Percentiles rank a stretch among this genome's conserved stretches.
Conservation (phyloP, 2,329 filamentous ascomycete species). For the Lecanicillium sp. region DNA sequence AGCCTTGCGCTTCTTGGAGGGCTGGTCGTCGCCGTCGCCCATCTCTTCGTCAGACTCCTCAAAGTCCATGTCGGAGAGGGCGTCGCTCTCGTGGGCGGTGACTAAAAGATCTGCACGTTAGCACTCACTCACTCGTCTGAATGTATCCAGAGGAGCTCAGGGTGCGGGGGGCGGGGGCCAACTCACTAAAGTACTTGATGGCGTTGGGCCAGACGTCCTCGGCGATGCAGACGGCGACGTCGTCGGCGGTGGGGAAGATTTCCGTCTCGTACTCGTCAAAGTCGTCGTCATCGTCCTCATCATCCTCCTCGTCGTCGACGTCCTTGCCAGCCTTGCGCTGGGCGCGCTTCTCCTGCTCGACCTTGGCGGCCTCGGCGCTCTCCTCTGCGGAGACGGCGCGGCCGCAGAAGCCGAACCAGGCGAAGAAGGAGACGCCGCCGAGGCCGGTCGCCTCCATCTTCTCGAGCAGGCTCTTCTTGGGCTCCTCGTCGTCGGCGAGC, state of each 20-base stretch:
- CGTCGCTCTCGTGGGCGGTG: slow-evolving; percentile 60
- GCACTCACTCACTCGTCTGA: too few species aligned
- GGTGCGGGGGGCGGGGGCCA: not conserved
- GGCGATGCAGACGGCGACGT: slow-evolving; percentile 70
- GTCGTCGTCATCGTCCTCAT: slow-evolving; percentile 56
- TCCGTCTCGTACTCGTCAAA: slow-evolving; percentile 65
- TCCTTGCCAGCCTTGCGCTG: slow-evolving; percentile 45
- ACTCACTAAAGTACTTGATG: slow-evolving; percentile 85
- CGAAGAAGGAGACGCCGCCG: slow-evolving; percentile 73
- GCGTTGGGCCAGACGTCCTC: slow-evolving; percentile 88
- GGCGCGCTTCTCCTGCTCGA: slow-evolving; percentile 52
- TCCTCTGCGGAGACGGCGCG: slow-evolving; percentile 67
- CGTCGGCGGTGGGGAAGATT: slow-evolving; percentile 82
- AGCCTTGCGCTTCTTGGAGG: slow-evolving; percentile 39
- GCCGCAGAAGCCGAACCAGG: slow-evolving; percentile 77
- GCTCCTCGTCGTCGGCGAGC: slow-evolving; percentile 34
- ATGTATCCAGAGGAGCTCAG: too few species aligned
- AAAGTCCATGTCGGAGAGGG: slow-evolving; percentile 63
- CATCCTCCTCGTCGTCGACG: slow-evolving; percentile 39
- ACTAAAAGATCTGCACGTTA: slow-evolving; percentile 19
- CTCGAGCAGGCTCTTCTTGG: slow-evolving; percentile 45
- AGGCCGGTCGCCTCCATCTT: slow-evolving; percentile 56
- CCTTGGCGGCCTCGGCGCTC: slow-evolving; percentile 54
- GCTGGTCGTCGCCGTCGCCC: slow-evolving; percentile 31
- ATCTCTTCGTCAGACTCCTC: slow-evolving; percentile 44